These are phyloP conservation scores for Eucommia ulmoides DNA, from an alignment of 257 asterid genomes.

Conservation along the genomic window DNA sequence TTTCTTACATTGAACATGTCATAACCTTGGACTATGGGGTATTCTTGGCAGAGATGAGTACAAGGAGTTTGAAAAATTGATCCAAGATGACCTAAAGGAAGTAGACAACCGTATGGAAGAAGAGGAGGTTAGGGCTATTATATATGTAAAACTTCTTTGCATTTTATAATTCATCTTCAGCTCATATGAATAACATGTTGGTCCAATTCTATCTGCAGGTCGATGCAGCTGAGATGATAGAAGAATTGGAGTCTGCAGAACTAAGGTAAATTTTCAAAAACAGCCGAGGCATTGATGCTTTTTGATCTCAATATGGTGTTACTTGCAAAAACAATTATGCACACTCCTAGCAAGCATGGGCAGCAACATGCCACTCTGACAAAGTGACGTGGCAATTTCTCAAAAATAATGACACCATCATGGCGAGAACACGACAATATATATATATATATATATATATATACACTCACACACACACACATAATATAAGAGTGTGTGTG, in stretches of 20 bases:
- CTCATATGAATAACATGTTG: too few relatives aligned
- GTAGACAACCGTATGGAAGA: constrained; percentile 88
- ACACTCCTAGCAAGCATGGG: too few relatives aligned
- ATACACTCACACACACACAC: too few relatives aligned
- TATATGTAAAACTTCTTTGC: background rate
- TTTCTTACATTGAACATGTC: background rate
- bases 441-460: too few relatives aligned
- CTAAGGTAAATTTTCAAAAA: constrained; percentile 41
- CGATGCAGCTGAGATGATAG: constrained; percentile 90
- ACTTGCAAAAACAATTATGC: too few relatives aligned
- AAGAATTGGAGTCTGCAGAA: constrained; percentile 79
- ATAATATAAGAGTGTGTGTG: too few relatives aligned
- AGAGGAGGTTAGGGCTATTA: constrained; percentile 60
- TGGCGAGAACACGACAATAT: too few relatives aligned
- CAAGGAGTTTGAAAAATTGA: constrained; percentile 84
- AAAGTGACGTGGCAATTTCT: too few relatives aligned
- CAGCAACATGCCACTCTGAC: too few relatives aligned
- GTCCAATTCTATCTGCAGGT: too few relatives aligned
- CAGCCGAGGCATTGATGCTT: constrained; percentile 8
- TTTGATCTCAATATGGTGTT: constrained; percentile 4
- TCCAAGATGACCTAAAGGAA: constrained; percentile 72
- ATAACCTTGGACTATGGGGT: constrained; percentile 5
- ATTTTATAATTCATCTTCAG: too few relatives aligned
- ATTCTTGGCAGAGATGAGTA: constrained; percentile 66
- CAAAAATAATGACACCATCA: too few relatives aligned